These are phyloP conservation scores for Centaurea solstitialis DNA, from an alignment of 129 eudicot genomes.

Conservation along the genomic window DNA sequence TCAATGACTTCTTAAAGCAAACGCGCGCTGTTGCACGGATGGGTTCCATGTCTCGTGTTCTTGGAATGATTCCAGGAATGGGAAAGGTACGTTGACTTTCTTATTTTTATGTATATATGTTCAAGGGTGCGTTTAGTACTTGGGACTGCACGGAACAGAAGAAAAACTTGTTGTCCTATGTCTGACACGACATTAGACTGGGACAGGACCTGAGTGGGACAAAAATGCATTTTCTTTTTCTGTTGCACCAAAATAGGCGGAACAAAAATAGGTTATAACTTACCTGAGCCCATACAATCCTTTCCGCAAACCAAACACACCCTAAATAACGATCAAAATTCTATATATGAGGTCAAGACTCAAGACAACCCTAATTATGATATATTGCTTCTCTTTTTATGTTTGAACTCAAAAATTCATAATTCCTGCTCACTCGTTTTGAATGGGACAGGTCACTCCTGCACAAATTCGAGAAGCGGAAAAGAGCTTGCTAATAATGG, in stretches of 20 bases:
- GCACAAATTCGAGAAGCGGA: slow-evolving; percentile 99
- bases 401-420: neutral
- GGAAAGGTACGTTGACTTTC: slow-evolving; percentile 61
- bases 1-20: slow-evolving; percentile 94
- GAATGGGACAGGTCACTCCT: slow-evolving; percentile 65
- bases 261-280: no score
- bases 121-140: neutral
- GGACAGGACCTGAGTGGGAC: no score
- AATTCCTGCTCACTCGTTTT: neutral
- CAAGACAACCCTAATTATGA: neutral
- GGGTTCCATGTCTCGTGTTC: slow-evolving; percentile 97
- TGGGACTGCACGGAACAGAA: no score
- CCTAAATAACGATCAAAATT: neutral
- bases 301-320: no score
- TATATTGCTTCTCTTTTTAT: neutral
- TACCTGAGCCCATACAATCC: no score
- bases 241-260: no score
- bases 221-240: no score
- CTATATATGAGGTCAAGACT: neutral
- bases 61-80: slow-evolving; percentile 99
- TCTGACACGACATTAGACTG: no score
- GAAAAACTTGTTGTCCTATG: no score
- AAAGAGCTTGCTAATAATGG: slow-evolving; percentile 81
- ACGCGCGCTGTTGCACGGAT: slow-evolving; percentile 88
- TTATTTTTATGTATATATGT: neutral